phyloP scores from a whole-genome alignment of 148 eudicot species.

The Beta vulgaris region DNA sequence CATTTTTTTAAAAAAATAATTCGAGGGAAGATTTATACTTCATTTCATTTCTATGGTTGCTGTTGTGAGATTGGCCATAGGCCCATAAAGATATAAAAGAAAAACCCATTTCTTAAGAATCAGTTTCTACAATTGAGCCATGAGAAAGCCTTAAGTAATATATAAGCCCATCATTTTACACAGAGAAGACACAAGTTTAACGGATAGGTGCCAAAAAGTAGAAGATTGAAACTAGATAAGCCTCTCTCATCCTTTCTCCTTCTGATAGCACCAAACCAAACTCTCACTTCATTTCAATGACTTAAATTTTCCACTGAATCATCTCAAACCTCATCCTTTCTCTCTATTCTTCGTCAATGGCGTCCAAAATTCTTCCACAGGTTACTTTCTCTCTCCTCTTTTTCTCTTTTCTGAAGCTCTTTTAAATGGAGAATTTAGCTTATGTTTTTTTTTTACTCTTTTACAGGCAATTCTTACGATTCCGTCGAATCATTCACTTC shows the following conservation, averaged over 20 bases:
- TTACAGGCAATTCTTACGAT: conserved; percentile 41
- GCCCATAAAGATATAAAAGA: too few species aligned
- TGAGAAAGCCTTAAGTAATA: too few species aligned
- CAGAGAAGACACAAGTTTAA: not conserved
- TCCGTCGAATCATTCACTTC: conserved; percentile 34
- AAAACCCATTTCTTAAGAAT: too few species aligned
- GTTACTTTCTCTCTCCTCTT: conserved; percentile 10
- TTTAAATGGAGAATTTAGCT: not conserved
- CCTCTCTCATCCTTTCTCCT: not conserved
- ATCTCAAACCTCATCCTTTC: not conserved
- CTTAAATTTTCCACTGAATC: not conserved
- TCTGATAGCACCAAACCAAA: not conserved
- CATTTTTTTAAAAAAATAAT: too few species aligned
- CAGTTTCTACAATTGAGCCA: too few species aligned
- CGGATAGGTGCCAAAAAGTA: not conserved
- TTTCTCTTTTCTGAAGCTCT: not conserved
- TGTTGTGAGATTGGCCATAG: too few species aligned
- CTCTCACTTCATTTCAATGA: not conserved
- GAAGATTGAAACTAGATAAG: conserved; percentile 11
- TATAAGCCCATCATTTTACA: too few species aligned
- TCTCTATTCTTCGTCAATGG: conserved; percentile 29
- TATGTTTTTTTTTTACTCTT: not conserved
- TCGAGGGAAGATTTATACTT: too few species aligned
- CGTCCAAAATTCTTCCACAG: conserved; percentile 45
- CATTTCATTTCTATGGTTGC: too few species aligned